Base-by-base conservation (phyloP, 2,329 filamentous ascomycete genomes). In the Fusarium sp. region DNA sequence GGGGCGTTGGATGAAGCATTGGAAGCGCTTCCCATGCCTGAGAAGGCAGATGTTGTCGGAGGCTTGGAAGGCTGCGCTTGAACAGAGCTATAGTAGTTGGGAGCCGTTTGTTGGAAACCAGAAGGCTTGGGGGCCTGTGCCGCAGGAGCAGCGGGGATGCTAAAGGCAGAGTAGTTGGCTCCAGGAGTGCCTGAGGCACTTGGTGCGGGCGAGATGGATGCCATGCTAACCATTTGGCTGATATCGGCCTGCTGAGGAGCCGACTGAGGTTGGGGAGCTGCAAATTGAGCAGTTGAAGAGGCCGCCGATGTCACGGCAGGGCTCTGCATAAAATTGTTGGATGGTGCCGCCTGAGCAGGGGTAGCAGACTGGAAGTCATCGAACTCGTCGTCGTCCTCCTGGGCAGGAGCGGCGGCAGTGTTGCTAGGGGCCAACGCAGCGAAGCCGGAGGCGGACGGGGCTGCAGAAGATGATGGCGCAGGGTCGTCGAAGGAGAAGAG, bases 61-160 rank as follows among this genome's bases (percentile, higher is more conserved):
- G 78, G 69, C 35, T 70, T 71, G 27, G 75, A 21, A 39, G 69
- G 11, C 42, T 75, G 63, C 36, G 81, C 80, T 63, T 86, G 85
- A 6, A 98, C 90, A 1, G 93, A 96, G 52, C 93, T 94, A 79
- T 95, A 99, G 83, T 99, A 99, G 81, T 99, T 99, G 51, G 96
- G 96, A 21, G 91, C 90, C 25, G 69, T 60, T 3, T 90, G 80
- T 79, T 96, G 92, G 80, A 90, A 97, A 46, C 87, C 86, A 1
- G 85, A 78, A 11, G 88, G 85, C 76, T 88, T 88, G 6, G 84
- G 77, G 45, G 83, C 76, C 72, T 85, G 82, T 59, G 72, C 62
- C 33, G 74, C 77, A 76, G 76, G 83, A 20, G 72, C 62, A 35
- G 72, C 48, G 18, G 77, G 75, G 15, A 72, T 66, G 51, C 84